Conservation (phyloP, 1,284 basidiomycete species). For the Ceratobasidium sp. region DNA sequence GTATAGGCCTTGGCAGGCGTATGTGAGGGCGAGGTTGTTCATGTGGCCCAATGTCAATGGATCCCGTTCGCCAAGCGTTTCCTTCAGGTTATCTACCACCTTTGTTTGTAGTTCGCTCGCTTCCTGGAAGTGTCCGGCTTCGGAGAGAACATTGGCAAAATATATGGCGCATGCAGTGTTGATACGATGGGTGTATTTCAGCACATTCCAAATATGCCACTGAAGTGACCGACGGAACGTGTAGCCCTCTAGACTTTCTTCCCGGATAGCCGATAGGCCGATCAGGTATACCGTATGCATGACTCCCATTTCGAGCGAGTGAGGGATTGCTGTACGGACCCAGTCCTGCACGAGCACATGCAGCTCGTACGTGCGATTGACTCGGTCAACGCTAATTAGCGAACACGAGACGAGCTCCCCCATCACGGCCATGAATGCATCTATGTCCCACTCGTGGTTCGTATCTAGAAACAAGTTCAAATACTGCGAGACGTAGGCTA, state of each 20-base stretch:
- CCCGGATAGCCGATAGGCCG: background rate
- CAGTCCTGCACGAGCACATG: background rate
- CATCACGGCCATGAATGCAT: background rate
- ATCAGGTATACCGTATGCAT: background rate
- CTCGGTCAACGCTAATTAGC: background rate
- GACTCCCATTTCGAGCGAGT: background rate
- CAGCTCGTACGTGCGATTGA: background rate
- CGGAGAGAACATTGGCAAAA: background rate
- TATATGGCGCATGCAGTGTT: background rate
- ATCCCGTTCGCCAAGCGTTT: background rate
- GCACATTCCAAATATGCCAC: background rate
- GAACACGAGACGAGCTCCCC: background rate
- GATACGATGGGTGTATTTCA: background rate
- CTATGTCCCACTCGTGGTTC: background rate
- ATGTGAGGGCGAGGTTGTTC: background rate
- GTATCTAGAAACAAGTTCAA: background rate
- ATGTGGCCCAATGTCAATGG: background rate
- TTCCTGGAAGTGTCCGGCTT: background rate
- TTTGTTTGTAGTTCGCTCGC: background rate
- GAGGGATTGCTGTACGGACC: background rate
- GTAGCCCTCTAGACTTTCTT: background rate
- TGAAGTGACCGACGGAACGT: background rate
- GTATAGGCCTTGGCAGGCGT: background rate
- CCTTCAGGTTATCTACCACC: background rate
- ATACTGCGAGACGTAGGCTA: background rate